Base-by-base conservation (phyloP, 2,329 filamentous ascomycete species). In the Aspergillus neoniger region DNA sequence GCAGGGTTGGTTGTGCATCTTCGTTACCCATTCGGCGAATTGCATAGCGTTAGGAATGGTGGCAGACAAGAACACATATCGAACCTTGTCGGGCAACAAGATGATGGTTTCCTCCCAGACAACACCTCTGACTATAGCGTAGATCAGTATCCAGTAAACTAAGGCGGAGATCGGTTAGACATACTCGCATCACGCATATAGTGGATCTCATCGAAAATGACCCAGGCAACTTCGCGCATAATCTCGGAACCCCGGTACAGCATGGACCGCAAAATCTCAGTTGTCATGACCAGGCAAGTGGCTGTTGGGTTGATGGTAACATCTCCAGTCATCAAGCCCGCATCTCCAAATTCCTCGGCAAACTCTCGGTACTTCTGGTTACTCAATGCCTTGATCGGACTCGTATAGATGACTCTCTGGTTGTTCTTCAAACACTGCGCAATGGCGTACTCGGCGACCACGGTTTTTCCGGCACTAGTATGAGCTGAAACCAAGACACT, bases 41-140 rank as follows among this genome's bases (percentile, higher is more conserved):
- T 99, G 95, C 86, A 98, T 97, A 55, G 95, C 93, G 74, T 99
- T 99, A 57, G 95, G 95, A 64, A 99, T 99, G 2, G 96, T 99
- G 64, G 95, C 95, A 32, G 96, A 99, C 62, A 99, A 82, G 78
- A 99, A 99, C 58, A 99, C 96, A 73, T 98, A 99, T 80, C 92
- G 91, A 67, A 99, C 96, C 84, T 99, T 98, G 82, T 99, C 95
- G 4, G 95, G 95, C 30, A 99, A 83, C 67, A 99, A 84, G 71
- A 99, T 99, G 73, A 99, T 98, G 41, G 95, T 98, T 81, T 99
- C 95, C 77, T 99, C 95, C 95, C 95, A 99, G 2, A 99, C 95
- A 0, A 99, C 95, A 81, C 95, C 95, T 78, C 95, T 86, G 54
- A 87, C 85, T 79, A 63, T 32, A 54, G 49, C 51, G 23, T 39